A percentile compares a stretch with the other conserved stretches of the same genome.
Evolutionary conservation across 2,329 filamentous ascomycete genomes (phyloP).

Genomic region (Talaromyces sp.): DNA sequence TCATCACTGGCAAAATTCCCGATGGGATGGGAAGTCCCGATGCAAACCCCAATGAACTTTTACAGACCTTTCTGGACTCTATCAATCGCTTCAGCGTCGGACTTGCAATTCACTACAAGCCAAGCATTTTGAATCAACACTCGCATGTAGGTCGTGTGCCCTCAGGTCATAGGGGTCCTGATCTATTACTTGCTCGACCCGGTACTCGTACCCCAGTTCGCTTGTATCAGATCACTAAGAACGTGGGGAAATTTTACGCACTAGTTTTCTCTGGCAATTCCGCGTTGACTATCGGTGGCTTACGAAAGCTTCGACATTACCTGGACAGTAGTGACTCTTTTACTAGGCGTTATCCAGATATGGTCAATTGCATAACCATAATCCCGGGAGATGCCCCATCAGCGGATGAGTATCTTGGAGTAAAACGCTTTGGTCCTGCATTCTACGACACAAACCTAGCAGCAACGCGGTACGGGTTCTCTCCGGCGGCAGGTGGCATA

Average conservation of each 20-base stretch:
- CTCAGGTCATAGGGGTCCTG: neutral
- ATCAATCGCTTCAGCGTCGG: conserved; percentile 1
- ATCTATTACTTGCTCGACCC: neutral
- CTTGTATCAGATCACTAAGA: neutral
- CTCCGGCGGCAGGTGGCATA: neutral
- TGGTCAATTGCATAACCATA: neutral
- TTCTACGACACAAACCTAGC: neutral
- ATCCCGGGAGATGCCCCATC: neutral
- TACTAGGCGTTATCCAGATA: neutral
- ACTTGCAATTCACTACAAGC: neutral
- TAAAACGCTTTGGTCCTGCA: neutral
- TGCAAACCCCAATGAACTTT: neutral
- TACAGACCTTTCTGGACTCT: neutral
- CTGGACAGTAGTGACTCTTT: neutral
- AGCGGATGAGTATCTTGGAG: neutral
- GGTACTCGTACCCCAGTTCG: neutral
- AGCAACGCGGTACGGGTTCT: neutral
- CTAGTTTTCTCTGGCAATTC: neutral
- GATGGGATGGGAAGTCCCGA: neutral
- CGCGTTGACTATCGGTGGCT: neutral
- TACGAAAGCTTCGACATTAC: neutral
- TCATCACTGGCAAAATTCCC: neutral
- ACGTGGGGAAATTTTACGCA: neutral
- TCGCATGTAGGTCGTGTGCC: neutral
- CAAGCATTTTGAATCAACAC: neutral